phyloP scores from a whole-genome alignment of 2,329 filamentous ascomycete species.

The Alternaria arborescens region DNA sequence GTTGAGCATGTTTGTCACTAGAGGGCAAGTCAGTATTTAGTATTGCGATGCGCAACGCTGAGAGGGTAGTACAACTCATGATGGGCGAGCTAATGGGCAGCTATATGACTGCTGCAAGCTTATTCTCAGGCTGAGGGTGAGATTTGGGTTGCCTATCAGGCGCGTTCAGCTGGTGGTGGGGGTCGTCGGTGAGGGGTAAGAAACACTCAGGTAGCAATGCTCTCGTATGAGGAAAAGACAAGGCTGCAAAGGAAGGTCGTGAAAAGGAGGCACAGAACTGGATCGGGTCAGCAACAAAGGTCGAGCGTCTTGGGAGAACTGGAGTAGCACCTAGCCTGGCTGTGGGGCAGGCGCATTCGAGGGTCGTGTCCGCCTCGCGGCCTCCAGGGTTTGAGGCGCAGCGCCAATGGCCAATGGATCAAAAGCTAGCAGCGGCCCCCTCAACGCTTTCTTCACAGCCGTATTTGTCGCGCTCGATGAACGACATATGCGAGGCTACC shows the following conservation, averaged over 20 bases:
- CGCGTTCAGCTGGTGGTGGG: constrained; percentile 40
- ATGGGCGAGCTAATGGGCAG: constrained; percentile 37
- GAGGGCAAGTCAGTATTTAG: constrained; percentile 24
- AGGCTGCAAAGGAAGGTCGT: constrained; percentile 20
- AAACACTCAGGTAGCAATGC: constrained; percentile 33
- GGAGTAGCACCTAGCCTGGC: constrained; percentile 30
- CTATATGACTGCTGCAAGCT: constrained; percentile 35
- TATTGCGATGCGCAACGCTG: constrained; percentile 2
- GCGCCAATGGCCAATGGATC: constrained; percentile 21
- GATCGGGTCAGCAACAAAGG: constrained; percentile 27
- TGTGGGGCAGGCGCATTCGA: constrained; percentile 39
- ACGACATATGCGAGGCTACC: not conserved
- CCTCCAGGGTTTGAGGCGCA: constrained; percentile 31
- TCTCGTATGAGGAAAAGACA: constrained; percentile 20
- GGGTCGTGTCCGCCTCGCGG: constrained; percentile 37
- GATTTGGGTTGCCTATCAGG: constrained; percentile 39
- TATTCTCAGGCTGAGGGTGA: constrained; percentile 43
- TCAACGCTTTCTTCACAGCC: constrained; percentile 11
- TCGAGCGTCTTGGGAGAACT: constrained; percentile 28
- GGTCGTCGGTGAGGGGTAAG: constrained; percentile 41
- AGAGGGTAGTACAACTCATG: constrained; percentile 46
- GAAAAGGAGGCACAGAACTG: constrained; percentile 25
- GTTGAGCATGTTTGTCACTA: constrained; percentile 90
- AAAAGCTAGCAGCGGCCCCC: constrained; percentile 9
- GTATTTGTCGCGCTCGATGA: constrained; percentile 21